Evolutionary conservation across 148 eudicot species (phyloP).

Genomic region (Limonium bicolor): DNA sequence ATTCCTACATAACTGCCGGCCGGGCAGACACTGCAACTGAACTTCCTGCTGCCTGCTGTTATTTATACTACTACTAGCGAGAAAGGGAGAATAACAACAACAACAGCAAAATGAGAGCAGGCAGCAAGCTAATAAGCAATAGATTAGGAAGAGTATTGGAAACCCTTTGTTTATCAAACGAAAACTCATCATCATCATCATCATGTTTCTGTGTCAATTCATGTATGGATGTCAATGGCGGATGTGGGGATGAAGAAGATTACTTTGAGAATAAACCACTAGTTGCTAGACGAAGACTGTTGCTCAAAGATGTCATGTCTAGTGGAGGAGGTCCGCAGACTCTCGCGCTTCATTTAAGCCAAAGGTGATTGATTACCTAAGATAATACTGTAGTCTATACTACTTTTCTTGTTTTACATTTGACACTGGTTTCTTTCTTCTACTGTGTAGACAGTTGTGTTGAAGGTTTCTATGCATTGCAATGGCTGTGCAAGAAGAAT

Average conservation of each 20-base stretch:
- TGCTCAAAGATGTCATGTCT: conserved; percentile 40
- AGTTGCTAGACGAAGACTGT: conserved; percentile 24
- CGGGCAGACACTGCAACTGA: conserved; percentile 1
- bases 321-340: conserved; percentile 48
- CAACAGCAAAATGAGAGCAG: too few species aligned
- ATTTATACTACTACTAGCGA: not conserved
- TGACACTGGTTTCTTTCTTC: not conserved
- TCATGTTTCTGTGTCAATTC: conserved; percentile 63
- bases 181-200: conserved; percentile 24
- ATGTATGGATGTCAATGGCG: conserved; percentile 21
- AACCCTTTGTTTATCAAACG: conserved; percentile 44
- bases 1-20: too few species aligned
- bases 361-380: conserved; percentile 67
- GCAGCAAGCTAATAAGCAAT: too few species aligned
- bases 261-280: conserved; percentile 50
- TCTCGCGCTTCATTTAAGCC: conserved; percentile 77
- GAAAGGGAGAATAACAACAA: conserved; percentile 49
- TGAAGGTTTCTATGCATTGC: conserved; percentile 95
- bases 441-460: conserved; percentile 49
- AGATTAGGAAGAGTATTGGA: conserved; percentile 54
- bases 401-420: not conserved
- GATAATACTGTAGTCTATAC: too few species aligned
- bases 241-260: conserved; percentile 30
- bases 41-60: not conserved
- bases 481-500: conserved; percentile 87